Base-by-base conservation (phyloP, 2,329 filamentous ascomycete genomes). In the Tolypocladium ophioglossoides region DNA sequence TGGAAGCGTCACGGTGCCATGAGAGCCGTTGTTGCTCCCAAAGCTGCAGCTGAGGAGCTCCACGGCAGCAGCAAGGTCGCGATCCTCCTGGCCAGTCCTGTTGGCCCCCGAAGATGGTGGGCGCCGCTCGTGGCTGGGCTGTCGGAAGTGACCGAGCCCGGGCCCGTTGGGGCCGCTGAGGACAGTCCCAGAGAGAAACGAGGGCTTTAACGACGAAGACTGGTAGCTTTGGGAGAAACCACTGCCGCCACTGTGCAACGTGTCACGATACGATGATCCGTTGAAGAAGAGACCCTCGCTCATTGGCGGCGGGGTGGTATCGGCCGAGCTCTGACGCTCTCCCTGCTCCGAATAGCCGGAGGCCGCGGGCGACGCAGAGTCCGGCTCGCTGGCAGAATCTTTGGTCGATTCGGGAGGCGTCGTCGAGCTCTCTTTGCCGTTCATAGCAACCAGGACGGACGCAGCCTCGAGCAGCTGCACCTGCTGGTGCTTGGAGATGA, bases 401-500 rank as follows among this genome's bases (percentile, higher is more conserved):
- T 83, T 83, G 54, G 85, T 76, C 39, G 82, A 85, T 55, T 85
- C 82, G 32, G 84, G 82, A 48, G 84, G 79, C 5, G 83, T 84
- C 41, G 79, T 75, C 50, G 77, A 78, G 58, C 74, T 78, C 56
- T 75, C 72, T 48, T 72, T 70, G 61, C 68, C 72, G 66, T 84
- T 96, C 91, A 99, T 97, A 66, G 85, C 86, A 56, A 97, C 86
- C 60, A 99, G 78, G 52, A 97, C 94, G n/a, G 91, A 95, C 40
- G 94, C 94, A 41, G 94, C 94, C 73, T 99, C 94, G 56, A 99
- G 82, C 57, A 99, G 81, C 72, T 99, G 94, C 52, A 99, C 94
- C 76, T 99, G 94, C 74, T 99, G 94, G 72, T 99, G 94, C 80
- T 99, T 99, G 64, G 92, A 97, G 64, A 99, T 97, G 69, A 97